phyloP scores from a whole-genome alignment of 2,329 filamentous ascomycete genomes.

The Talaromyces sp. region DNA sequence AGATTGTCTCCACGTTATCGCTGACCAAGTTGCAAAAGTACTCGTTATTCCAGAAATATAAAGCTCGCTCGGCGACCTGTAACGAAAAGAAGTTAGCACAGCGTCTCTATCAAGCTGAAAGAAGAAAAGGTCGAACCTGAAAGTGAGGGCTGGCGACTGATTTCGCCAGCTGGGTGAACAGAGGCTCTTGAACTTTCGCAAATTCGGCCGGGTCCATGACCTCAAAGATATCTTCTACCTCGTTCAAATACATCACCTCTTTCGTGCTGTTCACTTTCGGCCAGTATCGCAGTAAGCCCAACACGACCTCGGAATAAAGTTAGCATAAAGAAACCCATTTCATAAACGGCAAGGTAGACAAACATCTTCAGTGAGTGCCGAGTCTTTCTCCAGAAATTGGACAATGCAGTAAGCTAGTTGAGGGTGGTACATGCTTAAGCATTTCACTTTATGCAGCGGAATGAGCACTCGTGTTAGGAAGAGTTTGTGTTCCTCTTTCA shows the following conservation, averaged over 20 bases:
- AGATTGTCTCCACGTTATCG: conserved; percentile 96
- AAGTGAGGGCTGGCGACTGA: conserved; percentile 98
- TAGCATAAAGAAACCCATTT: background rate
- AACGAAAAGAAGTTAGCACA: conserved; percentile 11
- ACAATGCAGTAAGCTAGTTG: conserved; percentile 98
- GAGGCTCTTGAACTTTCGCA: conserved; percentile 93
- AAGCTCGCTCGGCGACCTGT: conserved; percentile 85
- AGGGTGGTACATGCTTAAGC: conserved; percentile 98
- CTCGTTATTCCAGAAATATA: conserved; percentile 99
- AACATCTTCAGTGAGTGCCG: conserved; percentile 92
- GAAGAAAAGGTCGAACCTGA: conserved; percentile 50
- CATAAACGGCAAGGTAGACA: conserved; percentile 20
- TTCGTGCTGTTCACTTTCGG: conserved; percentile 99
- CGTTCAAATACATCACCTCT: conserved; percentile 99
- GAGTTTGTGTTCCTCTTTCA: conserved; percentile 98
- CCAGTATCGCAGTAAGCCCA: conserved; percentile 93
- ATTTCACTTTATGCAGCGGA: conserved; percentile 96
- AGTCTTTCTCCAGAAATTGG: conserved; percentile 96
- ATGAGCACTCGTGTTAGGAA: conserved; percentile 91
- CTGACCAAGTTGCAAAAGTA: conserved; percentile 99
- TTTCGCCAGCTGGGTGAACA: conserved; percentile 96
- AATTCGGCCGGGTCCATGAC: conserved; percentile 99
- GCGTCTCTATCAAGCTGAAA: background rate
- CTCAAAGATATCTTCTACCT: conserved; percentile 98
- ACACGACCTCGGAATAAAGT: conserved; percentile 61